Percentiles rank a stretch among this genome's conserved stretches.
Conservation (phyloP, 2,329 filamentous ascomycete species). For the Penicillium sp. region DNA sequence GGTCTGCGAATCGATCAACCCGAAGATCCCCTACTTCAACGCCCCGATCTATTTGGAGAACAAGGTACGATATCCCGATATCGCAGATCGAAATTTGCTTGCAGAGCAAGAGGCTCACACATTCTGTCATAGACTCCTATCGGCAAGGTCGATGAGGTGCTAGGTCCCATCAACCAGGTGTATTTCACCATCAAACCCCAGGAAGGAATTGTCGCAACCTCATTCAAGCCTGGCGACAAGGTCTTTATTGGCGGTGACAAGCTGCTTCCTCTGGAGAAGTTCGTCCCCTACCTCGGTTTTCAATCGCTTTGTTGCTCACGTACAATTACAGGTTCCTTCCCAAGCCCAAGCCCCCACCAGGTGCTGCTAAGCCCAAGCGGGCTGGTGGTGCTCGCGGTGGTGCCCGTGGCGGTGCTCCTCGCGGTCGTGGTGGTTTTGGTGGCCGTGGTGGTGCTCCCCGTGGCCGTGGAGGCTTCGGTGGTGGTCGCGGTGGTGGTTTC, state of each 20-base stretch:
- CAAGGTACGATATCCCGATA: slow-evolving; percentile 55
- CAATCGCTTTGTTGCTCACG: slow-evolving; percentile 12
- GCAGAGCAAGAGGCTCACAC: slow-evolving; percentile 13
- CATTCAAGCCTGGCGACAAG: slow-evolving; percentile 94
- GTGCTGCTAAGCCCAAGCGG: slow-evolving; percentile 64
- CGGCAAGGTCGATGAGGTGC: slow-evolving; percentile 96
- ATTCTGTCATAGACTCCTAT: slow-evolving; percentile 59
- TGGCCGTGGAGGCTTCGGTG: slow-evolving; percentile 1
- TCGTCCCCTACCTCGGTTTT: slow-evolving; percentile 15
- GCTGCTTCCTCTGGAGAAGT: slow-evolving; percentile 84
- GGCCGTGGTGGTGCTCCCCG: slow-evolving; percentile 23
- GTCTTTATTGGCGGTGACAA: slow-evolving; percentile 96
- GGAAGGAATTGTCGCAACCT: slow-evolving; percentile 89
- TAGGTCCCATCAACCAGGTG: slow-evolving; percentile 95
- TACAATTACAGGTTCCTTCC: slow-evolving; percentile 66
- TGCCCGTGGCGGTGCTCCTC: slow-evolving; percentile 43
- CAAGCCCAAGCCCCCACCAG: slow-evolving; percentile 71
- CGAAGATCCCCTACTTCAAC: slow-evolving; percentile 98
- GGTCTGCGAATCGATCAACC: slow-evolving; percentile 90
- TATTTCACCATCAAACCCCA: slow-evolving; percentile 98
- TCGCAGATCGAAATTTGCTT: too few relatives aligned
- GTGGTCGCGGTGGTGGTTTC: slow-evolving; percentile 16
- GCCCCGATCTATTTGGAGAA: slow-evolving; percentile 98
- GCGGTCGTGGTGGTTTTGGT: slow-evolving; percentile 14
- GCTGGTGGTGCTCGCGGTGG: slow-evolving; percentile 57